These are phyloP conservation scores for Chrysoporthe austroafricana DNA, from an alignment of 2,329 filamentous ascomycete genomes.

Conservation along the genomic window DNA sequence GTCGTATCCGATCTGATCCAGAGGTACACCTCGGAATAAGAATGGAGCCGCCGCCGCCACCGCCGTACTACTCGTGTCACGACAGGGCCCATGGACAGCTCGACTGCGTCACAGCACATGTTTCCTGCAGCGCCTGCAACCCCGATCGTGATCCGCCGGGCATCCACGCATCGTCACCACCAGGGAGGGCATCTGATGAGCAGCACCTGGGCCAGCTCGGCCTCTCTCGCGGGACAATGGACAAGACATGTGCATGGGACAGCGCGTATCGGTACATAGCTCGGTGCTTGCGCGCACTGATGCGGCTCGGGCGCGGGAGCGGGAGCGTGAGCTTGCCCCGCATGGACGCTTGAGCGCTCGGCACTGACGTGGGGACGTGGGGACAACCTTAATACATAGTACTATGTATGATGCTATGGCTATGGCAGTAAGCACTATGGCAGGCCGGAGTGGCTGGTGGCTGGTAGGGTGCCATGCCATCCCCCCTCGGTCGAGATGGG, in stretches of 20 bases:
- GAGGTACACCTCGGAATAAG: not conserved
- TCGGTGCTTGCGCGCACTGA: not conserved
- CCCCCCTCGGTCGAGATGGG: no score
- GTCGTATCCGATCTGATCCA: not conserved
- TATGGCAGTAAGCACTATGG: no score
- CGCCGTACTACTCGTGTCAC: no score
- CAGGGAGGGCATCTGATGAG: not conserved
- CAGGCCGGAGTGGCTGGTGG: no score
- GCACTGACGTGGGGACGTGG: not conserved
- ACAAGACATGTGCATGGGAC: not conserved
- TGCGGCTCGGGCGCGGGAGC: slow-evolving; percentile 2
- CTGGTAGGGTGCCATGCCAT: no score
- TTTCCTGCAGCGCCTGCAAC: not conserved
- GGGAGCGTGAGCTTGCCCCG: not conserved
- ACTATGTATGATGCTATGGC: not conserved
- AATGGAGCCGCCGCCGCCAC: not conserved
- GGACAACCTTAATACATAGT: not conserved
- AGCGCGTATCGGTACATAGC: not conserved
- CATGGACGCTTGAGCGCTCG: not conserved
- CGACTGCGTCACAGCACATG: not conserved
- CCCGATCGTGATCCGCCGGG: not conserved
- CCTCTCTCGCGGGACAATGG: no score
- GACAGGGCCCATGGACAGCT: not conserved
- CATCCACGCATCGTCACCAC: not conserved
- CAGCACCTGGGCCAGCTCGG: not conserved